Base-by-base conservation (phyloP, 75 land plant genomes). In the Ceratopteris richardii region DNA sequence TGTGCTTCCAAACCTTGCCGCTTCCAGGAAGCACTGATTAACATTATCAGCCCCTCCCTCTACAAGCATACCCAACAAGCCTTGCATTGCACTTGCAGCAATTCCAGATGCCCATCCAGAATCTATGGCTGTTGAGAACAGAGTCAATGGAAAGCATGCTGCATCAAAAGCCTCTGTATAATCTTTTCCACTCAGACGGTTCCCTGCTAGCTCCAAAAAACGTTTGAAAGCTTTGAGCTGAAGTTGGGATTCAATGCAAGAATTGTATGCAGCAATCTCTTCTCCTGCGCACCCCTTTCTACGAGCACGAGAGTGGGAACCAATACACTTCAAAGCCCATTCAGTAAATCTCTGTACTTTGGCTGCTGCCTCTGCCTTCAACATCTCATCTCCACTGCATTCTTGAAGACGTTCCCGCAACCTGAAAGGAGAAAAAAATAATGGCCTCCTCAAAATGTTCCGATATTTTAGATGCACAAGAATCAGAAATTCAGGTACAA, bases 101-200 rank as follows among this genome's bases (percentile, higher is more conserved):
- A 80, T 85, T 47, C 98, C 98, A 64, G 84, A 69, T 41, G 95
- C 86, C 95, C 95, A 93, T 23, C 85, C 84, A 51, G 90, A 90
- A 66, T 93, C 98, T 40, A 93, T 85, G 10, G 94, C 85, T 44
- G 87, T 88, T 43, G 95, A 85, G 58, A 93, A 93, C 25, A 93
- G 84, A 41, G 98, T 93, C 0, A 93, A 82, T 3, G 98, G 95
- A 62, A 93, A 93, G 55, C 90, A 93, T 25, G 95, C 90, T 25
- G 98, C 95, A 79, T 93, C 98, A 68, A 93, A 93, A 0, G 98
- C 98, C 80, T 93, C 95, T 3, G 90, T 88, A 46, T 85, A 93
- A 31, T 93, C 95, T 58, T 88, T 93, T 24, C 86, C 89, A 9
- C 79, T 77, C 52, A 93, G 72, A 17, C 73, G 65, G 58, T 72